Percentiles rank a stretch among this genome's conserved stretches.
phyloP scores from a whole-genome alignment of 2,329 filamentous ascomycete genomes.

The Colletotrichum agaves region DNA sequence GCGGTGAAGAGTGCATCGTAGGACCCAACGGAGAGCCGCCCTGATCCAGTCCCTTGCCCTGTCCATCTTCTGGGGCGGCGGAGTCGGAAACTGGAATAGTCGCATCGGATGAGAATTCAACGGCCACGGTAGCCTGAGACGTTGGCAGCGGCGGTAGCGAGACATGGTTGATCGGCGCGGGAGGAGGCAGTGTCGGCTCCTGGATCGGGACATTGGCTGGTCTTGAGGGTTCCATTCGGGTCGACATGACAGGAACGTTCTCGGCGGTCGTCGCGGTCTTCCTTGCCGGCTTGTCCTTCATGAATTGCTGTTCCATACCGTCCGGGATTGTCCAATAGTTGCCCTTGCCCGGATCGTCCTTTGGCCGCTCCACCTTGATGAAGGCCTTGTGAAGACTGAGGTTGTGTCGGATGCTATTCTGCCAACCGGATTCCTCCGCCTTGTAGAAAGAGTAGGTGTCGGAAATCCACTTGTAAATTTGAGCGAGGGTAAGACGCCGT shows the following conservation, averaged over 20 bases:
- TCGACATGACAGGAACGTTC: slow-evolving; percentile 68
- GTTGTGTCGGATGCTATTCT: slow-evolving; percentile 99
- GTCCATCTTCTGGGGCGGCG: slow-evolving; percentile 62
- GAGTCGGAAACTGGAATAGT: slow-evolving; percentile 79
- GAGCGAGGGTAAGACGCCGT: slow-evolving; percentile 85
- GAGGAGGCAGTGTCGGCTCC: slow-evolving; percentile 62
- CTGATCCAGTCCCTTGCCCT: slow-evolving; percentile 55
- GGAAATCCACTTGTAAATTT: slow-evolving; percentile 99
- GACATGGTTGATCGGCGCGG: slow-evolving; percentile 49
- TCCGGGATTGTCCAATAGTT: slow-evolving; percentile 96
- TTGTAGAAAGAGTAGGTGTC: slow-evolving; percentile 92
- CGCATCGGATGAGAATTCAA: slow-evolving; percentile 79
- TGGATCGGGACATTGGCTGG: slow-evolving; percentile 52
- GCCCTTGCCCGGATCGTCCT: slow-evolving; percentile 96
- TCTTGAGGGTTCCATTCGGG: slow-evolving; percentile 63
- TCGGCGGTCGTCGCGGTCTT: slow-evolving; percentile 67
- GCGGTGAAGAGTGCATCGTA: slow-evolving; percentile 90
- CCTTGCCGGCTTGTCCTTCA: slow-evolving; percentile 83
- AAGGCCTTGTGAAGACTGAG: slow-evolving; percentile 97
- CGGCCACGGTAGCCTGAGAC: slow-evolving; percentile 54
- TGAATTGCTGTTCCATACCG: slow-evolving; percentile 89
- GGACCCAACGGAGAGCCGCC: slow-evolving; percentile 76
- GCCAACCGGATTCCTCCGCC: slow-evolving; percentile 88
- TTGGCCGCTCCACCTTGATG: slow-evolving; percentile 92
- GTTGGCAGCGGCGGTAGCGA: slow-evolving; percentile 54